Percentiles rank a stretch among this genome's conserved stretches.
Evolutionary conservation across 306 rosid genomes (phyloP).

Genomic region (Carpinus viminea): DNA sequence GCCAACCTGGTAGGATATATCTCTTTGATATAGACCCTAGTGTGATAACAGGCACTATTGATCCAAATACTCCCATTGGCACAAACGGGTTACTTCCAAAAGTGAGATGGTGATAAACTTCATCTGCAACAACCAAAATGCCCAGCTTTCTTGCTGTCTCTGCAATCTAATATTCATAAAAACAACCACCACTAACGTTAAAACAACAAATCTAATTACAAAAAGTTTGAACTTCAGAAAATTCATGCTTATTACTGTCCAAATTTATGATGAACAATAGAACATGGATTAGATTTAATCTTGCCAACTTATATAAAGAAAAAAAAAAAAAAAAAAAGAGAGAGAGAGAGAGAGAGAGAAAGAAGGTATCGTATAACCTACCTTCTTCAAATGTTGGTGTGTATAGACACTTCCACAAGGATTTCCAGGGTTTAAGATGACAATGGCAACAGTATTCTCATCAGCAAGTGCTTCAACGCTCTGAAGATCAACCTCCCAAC

Average conservation of each 20-base stretch:
- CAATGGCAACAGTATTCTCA: slow-evolving; percentile 33
- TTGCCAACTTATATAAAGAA: no score
- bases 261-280: no score
- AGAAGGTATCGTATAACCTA: neutral
- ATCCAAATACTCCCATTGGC: slow-evolving; percentile 48
- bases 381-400: slow-evolving; percentile 32
- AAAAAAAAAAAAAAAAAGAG: neutral
- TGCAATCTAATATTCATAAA: slow-evolving; percentile 32
- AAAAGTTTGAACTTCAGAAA: neutral
- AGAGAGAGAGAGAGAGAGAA: neutral
- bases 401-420: slow-evolving; percentile 41
- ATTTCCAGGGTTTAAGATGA: slow-evolving; percentile 42
- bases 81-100: slow-evolving; percentile 47
- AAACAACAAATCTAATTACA: neutral
- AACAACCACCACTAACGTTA: neutral
- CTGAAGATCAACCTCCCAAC: slow-evolving; percentile 39
- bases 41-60: slow-evolving; percentile 44
- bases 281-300: no score
- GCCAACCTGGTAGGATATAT: slow-evolving; percentile 51
- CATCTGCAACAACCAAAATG: slow-evolving; percentile 43
- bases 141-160: slow-evolving; percentile 52
- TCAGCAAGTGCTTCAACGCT: slow-evolving; percentile 29
- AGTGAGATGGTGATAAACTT: slow-evolving; percentile 39
- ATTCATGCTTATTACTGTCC: neutral
- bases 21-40: slow-evolving; percentile 53